Evolutionary conservation across 1,284 basidiomycete genomes (phyloP).

Genomic region (Xanthoconium separans): DNA sequence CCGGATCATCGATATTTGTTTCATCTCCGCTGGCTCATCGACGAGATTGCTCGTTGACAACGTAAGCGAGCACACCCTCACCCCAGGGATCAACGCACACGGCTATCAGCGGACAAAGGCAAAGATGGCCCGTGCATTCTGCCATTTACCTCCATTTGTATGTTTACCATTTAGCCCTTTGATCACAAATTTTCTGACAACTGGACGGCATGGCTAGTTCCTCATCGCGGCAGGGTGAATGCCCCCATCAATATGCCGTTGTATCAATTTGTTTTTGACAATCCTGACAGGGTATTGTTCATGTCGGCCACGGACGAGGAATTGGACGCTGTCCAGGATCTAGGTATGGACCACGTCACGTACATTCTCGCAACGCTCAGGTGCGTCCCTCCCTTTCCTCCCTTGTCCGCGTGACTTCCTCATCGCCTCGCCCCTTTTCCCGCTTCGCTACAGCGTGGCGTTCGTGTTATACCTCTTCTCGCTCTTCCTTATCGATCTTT

Average conservation of each 20-base stretch:
- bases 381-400: constrained; percentile 18
- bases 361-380: constrained; percentile 85
- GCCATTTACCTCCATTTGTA: constrained; percentile 85
- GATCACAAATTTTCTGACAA: background rate
- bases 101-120: constrained; percentile 26
- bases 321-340: constrained; percentile 62
- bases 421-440: background rate
- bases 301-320: constrained; percentile 94
- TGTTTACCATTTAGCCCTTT: constrained; percentile 33
- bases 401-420: background rate
- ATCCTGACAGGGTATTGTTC: constrained; percentile 61
- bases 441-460: constrained; percentile 47
- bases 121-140: constrained; percentile 61
- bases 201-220: constrained; percentile 44
- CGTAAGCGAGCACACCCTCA: constrained; percentile 65
- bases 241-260: background rate
- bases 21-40: constrained; percentile 48
- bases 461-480: constrained; percentile 78
- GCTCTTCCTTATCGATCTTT: constrained; percentile 56
- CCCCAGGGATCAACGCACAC: constrained; percentile 26
- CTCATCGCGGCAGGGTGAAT: constrained; percentile 61
- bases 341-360: constrained; percentile 85
- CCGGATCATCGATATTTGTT: constrained; percentile 87
- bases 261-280: background rate
- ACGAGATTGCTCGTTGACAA: constrained; percentile 39